These are phyloP conservation scores for Diversispora epigaea DNA, from an alignment of 192 early-diverging fungal genomes.

Conservation along the genomic window DNA sequence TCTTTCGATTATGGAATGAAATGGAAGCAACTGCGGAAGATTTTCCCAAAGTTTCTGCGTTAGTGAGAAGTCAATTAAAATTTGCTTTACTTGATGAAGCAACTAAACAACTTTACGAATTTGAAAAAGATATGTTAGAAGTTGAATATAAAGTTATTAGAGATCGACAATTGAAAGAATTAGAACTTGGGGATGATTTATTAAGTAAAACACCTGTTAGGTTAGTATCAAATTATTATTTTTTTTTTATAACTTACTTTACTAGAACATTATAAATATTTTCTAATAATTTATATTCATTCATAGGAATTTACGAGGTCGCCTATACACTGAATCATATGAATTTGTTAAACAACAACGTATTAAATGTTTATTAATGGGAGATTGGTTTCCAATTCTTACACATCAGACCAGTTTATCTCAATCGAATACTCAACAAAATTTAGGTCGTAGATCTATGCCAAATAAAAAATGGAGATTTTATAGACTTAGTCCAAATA, in stretches of 20 bases:
- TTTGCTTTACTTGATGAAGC: slow-evolving; percentile 40
- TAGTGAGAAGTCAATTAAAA: slow-evolving; percentile 64
- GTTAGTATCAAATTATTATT: slow-evolving; percentile 38
- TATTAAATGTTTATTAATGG: slow-evolving; percentile 57
- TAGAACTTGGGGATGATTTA: slow-evolving; percentile 68
- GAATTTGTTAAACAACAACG: slow-evolving; percentile 71
- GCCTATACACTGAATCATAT: slow-evolving; percentile 66
- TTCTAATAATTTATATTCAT: background rate
- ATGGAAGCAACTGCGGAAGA: slow-evolving; percentile 58
- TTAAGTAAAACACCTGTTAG: slow-evolving; percentile 58
- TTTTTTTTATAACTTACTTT: background rate
- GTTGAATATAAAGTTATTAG: slow-evolving; percentile 61
- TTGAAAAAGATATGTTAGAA: slow-evolving; percentile 61
- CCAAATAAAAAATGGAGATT: slow-evolving; percentile 51
- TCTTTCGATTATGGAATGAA: slow-evolving; percentile 62
- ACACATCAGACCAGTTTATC: background rate
- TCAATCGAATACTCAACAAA: background rate
- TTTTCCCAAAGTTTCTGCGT: slow-evolving; percentile 53
- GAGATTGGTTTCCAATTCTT: slow-evolving; percentile 66
- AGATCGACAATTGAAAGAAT: slow-evolving; percentile 64
- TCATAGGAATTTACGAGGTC: slow-evolving; percentile 59
- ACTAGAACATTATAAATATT: background rate
- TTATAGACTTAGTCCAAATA: slow-evolving; percentile 60
- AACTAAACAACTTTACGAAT: slow-evolving; percentile 43
- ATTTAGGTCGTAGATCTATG: background rate